Evolutionary conservation across 192 early-diverging fungal genomes (phyloP).

Genomic region (Allomyces macrogynus): DNA sequence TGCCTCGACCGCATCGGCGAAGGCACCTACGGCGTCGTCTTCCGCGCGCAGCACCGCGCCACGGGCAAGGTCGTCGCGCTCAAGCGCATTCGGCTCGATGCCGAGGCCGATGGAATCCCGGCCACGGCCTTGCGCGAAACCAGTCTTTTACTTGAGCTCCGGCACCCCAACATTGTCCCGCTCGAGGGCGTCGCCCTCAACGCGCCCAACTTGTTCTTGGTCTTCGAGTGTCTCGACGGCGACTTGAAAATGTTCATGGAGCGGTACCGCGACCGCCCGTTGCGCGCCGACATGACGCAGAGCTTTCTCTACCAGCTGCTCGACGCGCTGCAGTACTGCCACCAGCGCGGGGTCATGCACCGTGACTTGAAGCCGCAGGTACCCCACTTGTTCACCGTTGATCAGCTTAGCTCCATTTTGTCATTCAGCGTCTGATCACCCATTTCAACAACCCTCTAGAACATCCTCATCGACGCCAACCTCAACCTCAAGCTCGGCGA

Average conservation of each 20-base stretch:
- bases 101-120: conserved; percentile 3
- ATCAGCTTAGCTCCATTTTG: no score
- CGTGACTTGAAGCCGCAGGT: conserved; percentile 82
- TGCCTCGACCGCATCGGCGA: conserved; percentile 37
- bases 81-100: conserved; percentile 33
- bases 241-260: conserved; percentile 80
- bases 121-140: background rate
- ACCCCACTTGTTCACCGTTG: no score
- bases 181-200: conserved; percentile 74
- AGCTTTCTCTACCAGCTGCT: conserved; percentile 41
- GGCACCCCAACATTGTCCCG: conserved; percentile 68
- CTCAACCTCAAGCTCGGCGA: conserved; percentile 84
- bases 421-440: no score
- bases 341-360: conserved; percentile 60
- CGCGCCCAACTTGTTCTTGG: conserved; percentile 72
- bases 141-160: conserved; percentile 17
- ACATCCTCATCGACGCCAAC: conserved; percentile 73
- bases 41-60: conserved; percentile 19
- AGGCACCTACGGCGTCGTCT: conserved; percentile 27
- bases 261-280: conserved; percentile 21
- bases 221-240: conserved; percentile 90
- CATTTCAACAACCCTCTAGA: conserved; percentile 27
- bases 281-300: background rate
- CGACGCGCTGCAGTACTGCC: conserved; percentile 58
- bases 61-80: conserved; percentile 30